phyloP scores from a whole-genome alignment of 805 yeast species.

The Lachancea waltii region DNA sequence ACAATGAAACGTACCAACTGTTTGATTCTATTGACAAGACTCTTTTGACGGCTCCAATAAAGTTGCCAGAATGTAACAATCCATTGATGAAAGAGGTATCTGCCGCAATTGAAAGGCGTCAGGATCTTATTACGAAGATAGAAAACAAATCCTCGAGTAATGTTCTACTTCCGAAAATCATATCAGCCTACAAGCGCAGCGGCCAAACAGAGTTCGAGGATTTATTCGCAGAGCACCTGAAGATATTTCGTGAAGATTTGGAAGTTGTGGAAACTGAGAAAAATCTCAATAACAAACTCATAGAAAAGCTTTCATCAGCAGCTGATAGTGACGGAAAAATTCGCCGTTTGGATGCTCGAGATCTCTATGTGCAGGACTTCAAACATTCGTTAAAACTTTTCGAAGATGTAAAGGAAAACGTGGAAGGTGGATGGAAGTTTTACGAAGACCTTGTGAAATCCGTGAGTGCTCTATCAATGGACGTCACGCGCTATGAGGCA shows the following conservation, averaged over 20 bases:
- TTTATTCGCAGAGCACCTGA: slow-evolving; percentile 38
- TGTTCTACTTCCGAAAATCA: slow-evolving; percentile 47
- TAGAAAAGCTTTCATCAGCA: slow-evolving; percentile 37
- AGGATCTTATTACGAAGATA: slow-evolving; percentile 33
- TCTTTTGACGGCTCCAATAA: slow-evolving; percentile 36
- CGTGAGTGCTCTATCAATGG: slow-evolving; percentile 39
- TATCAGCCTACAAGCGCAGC: slow-evolving; percentile 39
- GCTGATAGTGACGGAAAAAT: slow-evolving; percentile 20
- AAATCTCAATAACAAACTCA: slow-evolving; percentile 34
- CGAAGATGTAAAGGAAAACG: slow-evolving; percentile 50
- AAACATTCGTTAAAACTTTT: slow-evolving; percentile 32
- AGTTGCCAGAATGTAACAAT: slow-evolving; percentile 27
- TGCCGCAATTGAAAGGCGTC: slow-evolving; percentile 31
- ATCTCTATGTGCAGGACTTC: slow-evolving; percentile 24
- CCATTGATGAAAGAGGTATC: slow-evolving; percentile 33
- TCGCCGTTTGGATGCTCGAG: slow-evolving; percentile 16
- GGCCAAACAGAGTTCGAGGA: slow-evolving; percentile 35
- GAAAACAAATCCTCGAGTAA: slow-evolving; percentile 41
- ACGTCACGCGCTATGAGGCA: slow-evolving; percentile 44
- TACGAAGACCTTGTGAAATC: slow-evolving; percentile 55
- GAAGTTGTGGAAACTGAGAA: slow-evolving; percentile 40
- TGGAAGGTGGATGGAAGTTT: slow-evolving; percentile 64
- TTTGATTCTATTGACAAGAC: slow-evolving; percentile 43
- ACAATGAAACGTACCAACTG: slow-evolving; percentile 42
- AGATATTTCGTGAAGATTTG: slow-evolving; percentile 45